phyloP scores from a whole-genome alignment of 192 early-diverging fungal species.

The Mortierella hygrophila region DNA sequence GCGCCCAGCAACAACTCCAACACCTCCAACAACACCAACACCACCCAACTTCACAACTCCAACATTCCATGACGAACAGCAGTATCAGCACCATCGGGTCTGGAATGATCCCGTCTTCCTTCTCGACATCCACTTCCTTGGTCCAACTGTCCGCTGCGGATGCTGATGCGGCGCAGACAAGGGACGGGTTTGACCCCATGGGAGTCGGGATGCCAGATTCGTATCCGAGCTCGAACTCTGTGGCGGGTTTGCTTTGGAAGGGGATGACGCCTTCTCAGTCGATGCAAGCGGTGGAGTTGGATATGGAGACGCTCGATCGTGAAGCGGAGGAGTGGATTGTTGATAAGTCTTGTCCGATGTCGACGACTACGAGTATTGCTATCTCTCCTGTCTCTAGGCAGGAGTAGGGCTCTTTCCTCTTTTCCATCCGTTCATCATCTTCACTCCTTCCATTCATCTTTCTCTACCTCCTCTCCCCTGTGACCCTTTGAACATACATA shows the following conservation, averaged over 20 bases:
- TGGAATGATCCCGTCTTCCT: background rate
- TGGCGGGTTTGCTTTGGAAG: background rate
- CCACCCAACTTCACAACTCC: conserved; percentile 33
- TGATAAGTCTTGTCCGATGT: background rate
- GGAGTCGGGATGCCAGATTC: background rate
- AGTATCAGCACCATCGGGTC: conserved; percentile 44
- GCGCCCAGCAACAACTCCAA: conserved; percentile 33
- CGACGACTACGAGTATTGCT: background rate
- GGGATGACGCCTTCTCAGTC: background rate
- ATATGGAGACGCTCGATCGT: conserved; percentile 9
- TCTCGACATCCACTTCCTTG: conserved; percentile 22
- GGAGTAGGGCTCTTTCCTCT: background rate
- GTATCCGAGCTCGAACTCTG: background rate
- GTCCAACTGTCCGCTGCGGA: conserved; percentile 3
- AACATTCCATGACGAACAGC: conserved; percentile 38
- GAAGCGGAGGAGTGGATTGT: background rate
- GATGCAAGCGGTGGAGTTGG: conserved; percentile 12
- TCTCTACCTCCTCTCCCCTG: too few species aligned
- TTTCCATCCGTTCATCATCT: too few species aligned
- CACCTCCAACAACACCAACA: conserved; percentile 41
- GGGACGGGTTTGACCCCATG: background rate
- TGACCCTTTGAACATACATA: too few species aligned
- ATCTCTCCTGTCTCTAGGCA: background rate
- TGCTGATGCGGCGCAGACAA: background rate
- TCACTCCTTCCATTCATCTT: too few species aligned